Conservation (phyloP, 176 grass and related monocot genomes). For the Bromus sterilis region DNA sequence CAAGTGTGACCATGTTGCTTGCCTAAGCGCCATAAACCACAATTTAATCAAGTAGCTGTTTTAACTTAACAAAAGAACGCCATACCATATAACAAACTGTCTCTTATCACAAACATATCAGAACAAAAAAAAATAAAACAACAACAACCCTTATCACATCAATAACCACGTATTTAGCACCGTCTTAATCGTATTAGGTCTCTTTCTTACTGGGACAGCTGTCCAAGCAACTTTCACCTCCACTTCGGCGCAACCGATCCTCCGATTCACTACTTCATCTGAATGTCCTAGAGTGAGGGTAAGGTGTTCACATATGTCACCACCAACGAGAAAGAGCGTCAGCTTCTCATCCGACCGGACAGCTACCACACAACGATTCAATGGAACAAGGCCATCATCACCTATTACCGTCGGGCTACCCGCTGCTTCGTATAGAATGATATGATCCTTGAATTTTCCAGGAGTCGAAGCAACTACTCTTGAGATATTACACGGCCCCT, state of each 20-base stretch:
- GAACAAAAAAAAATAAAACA: no score
- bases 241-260: neutral
- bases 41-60: no score
- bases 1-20: no score
- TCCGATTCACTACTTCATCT: neutral
- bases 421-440: neutral
- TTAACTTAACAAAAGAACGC: no score
- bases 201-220: neutral
- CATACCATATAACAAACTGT: no score
- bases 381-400: neutral
- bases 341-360: neutral
- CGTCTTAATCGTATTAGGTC: no score
- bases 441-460: neutral
- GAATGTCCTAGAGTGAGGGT: neutral
- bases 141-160: no score
- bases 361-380: neutral
- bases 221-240: neutral
- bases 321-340: neutral
- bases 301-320: neutral
- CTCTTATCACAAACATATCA: no score
- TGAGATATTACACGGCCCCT: neutral
- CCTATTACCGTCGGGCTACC: neutral
- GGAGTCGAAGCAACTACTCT: neutral
- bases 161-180: no score
- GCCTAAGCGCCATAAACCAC: no score